phyloP scores from a whole-genome alignment of 306 rosid species.

The Vigna reflexopilosa region DNA sequence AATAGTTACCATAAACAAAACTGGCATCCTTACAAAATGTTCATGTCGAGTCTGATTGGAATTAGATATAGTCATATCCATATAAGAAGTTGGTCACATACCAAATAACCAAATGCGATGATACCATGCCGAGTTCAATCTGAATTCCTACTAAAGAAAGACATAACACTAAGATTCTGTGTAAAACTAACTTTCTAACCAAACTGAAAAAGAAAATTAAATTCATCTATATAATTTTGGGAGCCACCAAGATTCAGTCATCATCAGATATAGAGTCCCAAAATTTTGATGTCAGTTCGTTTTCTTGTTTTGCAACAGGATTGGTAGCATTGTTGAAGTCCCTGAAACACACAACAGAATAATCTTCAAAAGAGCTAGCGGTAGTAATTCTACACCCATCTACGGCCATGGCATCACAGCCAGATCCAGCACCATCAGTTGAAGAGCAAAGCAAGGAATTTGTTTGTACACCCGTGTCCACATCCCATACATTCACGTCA shows the following conservation, averaged over 20 bases:
- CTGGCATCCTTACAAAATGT: not conserved
- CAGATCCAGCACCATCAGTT: not conserved
- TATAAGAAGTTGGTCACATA: no score
- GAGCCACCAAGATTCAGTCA: not conserved
- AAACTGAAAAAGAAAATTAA: not conserved
- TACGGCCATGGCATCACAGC: conserved; percentile 69
- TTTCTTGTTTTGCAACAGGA: conserved; percentile 44
- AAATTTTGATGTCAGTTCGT: conserved; percentile 57
- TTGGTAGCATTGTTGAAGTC: conserved; percentile 60
- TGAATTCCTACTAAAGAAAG: not conserved
- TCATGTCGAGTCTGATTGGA: no score
- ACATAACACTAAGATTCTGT: not conserved
- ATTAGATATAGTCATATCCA: no score
- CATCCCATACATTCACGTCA: conserved; percentile 64
- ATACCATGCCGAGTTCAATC: not conserved
- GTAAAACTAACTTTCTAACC: not conserved
- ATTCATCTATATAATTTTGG: not conserved
- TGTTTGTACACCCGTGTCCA: conserved; percentile 57
- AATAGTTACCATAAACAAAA: not conserved
- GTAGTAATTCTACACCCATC: conserved; percentile 63
- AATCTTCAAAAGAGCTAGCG: conserved; percentile 38
- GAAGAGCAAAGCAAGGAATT: conserved; percentile 56
- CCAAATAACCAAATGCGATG: no score
- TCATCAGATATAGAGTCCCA: conserved; percentile 59
- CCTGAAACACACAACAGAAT: conserved; percentile 47